Conservation (phyloP, 2,329 filamentous ascomycete species). For the Polychaeton citri region DNA sequence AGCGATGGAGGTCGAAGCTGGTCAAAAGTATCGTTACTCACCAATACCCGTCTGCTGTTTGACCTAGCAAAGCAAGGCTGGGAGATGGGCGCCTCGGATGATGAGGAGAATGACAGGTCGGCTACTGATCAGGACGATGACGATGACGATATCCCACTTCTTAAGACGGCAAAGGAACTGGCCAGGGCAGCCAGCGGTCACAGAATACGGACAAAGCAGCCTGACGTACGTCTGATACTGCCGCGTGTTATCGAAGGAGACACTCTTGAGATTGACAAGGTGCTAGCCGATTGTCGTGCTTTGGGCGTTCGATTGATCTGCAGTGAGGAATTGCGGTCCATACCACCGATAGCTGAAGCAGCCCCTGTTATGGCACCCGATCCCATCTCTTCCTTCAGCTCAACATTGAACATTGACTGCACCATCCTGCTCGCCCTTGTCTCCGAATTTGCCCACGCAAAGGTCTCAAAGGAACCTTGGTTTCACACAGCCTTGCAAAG, state of each 20-base stretch:
- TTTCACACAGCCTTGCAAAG: conserved; percentile 47
- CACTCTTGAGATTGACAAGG: conserved; percentile 40
- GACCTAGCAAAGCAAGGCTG: conserved; percentile 58
- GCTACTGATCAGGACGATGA: conserved; percentile 25
- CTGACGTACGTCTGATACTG: conserved; percentile 46
- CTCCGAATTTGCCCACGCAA: conserved; percentile 57
- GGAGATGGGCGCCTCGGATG: conserved; percentile 36
- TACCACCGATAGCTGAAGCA: conserved; percentile 12
- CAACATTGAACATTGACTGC: conserved; percentile 47
- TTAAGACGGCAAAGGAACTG: conserved; percentile 47
- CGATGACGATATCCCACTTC: conserved; percentile 40
- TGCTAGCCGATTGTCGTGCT: conserved; percentile 42
- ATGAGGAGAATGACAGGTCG: conserved; percentile 33
- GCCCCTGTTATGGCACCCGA: conserved; percentile 23
- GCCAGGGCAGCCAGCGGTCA: conserved; percentile 42
- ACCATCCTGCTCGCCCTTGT: conserved; percentile 60
- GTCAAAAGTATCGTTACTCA: conserved; percentile 56
- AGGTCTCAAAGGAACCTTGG: conserved; percentile 34
- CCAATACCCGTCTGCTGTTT: conserved; percentile 49
- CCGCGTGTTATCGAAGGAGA: conserved; percentile 42
- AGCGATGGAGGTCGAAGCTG: conserved; percentile 49
- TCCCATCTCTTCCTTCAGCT: conserved; percentile 24
- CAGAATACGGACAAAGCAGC: conserved; percentile 46
- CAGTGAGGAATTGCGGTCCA: conserved; percentile 13
- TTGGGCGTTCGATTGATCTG: conserved; percentile 29